These are phyloP conservation scores for Malbranchea zuffiana DNA, from an alignment of 2,329 filamentous ascomycete genomes.

Conservation along the genomic window DNA sequence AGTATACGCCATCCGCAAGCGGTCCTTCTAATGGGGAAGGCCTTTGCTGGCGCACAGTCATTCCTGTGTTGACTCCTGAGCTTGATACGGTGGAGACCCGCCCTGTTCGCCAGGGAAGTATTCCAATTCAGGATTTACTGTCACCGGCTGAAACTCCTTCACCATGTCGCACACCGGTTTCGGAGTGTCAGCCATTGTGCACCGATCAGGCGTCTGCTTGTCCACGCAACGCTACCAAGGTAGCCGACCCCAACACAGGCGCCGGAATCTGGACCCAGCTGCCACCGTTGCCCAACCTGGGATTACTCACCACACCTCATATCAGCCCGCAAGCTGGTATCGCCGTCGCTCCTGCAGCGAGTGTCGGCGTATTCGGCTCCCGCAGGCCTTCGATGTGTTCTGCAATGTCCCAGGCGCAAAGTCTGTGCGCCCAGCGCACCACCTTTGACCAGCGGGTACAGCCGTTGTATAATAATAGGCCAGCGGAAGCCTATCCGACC, in stretches of 20 bases:
- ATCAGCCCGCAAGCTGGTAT: constrained; percentile 48
- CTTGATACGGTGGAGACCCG: constrained; percentile 39
- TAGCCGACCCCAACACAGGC: constrained; percentile 33
- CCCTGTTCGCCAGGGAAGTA: constrained; percentile 21
- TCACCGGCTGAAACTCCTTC: constrained; percentile 19
- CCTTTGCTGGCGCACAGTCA: constrained; percentile 37
- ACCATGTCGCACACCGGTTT: constrained; percentile 17
- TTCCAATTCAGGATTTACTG: constrained; percentile 16
- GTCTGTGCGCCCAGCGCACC: constrained; percentile 44
- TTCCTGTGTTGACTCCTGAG: constrained; percentile 48
- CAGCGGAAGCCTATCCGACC: constrained; percentile 38
- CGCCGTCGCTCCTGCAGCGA: constrained; percentile 51
- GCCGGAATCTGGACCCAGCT: constrained; percentile 38
- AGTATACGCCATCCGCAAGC: constrained; percentile 56
- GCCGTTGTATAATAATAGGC: constrained; percentile 21
- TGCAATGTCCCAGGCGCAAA: constrained; percentile 49
- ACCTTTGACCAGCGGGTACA: constrained; percentile 44
- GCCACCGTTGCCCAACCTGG: constrained; percentile 45
- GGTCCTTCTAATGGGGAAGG: constrained; percentile 28
- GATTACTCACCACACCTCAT: constrained; percentile 50
- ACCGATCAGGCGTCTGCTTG: constrained; percentile 23
- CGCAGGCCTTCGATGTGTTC: constrained; percentile 48
- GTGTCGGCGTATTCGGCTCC: constrained; percentile 39
- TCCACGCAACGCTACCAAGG: constrained; percentile 24
- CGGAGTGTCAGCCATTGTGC: constrained; percentile 13